Conservation (phyloP, 208 protist genomes). For the Trypanosoma boissoni region DNA sequence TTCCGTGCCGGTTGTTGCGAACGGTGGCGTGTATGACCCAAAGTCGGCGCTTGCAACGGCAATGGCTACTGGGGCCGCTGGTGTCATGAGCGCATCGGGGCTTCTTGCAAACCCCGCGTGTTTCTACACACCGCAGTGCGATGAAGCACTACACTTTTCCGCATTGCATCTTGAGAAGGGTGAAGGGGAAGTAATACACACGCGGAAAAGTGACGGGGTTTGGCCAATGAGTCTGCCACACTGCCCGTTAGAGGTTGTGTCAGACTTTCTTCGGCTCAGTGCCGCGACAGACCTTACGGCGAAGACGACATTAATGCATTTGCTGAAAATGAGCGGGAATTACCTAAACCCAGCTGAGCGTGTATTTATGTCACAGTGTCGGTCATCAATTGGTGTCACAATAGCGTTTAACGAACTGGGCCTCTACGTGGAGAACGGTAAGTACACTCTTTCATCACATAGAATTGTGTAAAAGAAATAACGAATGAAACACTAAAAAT, state of each 20-base stretch:
- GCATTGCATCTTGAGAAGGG: not conserved
- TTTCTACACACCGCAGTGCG: constrained; percentile 34
- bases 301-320: constrained; percentile 63
- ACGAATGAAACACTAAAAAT: not conserved
- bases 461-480: not conserved
- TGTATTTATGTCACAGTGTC: constrained; percentile 55
- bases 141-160: constrained; percentile 16
- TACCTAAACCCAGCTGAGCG: constrained; percentile 73
- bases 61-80: constrained; percentile 51
- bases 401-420: constrained; percentile 47
- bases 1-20: constrained; percentile 73
- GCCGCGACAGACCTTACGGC: constrained; percentile 46
- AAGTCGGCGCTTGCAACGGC: constrained; percentile 45
- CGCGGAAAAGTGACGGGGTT: not conserved
- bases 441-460: not conserved
- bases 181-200: not conserved
- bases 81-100: constrained; percentile 79
- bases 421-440: constrained; percentile 26
- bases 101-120: constrained; percentile 84
- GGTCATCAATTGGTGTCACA: constrained; percentile 52
- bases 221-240: constrained; percentile 16
- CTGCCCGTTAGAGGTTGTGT: constrained; percentile 70
- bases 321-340: constrained; percentile 66
- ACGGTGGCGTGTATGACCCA: constrained; percentile 72
- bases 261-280: constrained; percentile 71